phyloP scores from a whole-genome alignment of 768 basidiomycete species.

The Chalciporus pseudorubinellus region DNA sequence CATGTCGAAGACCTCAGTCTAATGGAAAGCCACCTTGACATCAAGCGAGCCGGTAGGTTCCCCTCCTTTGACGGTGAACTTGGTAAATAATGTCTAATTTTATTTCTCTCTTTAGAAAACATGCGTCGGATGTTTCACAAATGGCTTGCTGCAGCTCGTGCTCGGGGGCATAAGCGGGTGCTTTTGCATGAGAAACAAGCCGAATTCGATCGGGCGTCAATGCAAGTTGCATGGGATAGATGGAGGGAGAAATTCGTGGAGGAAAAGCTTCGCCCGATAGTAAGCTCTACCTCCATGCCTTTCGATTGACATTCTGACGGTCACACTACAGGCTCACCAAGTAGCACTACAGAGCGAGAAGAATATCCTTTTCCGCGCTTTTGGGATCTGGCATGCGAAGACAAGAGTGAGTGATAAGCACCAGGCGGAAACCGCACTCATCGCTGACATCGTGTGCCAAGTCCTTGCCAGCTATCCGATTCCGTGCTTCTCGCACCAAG shows the following conservation, averaged over 20 bases:
- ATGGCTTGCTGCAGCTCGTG: slow-evolving; percentile 63
- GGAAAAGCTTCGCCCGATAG: slow-evolving; percentile 62
- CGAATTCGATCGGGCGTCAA: slow-evolving; percentile 51
- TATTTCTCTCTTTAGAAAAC: slow-evolving; percentile 45
- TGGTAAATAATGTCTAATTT: background rate
- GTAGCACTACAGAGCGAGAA: slow-evolving; percentile 58
- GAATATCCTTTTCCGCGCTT: slow-evolving; percentile 63
- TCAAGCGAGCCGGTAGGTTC: slow-evolving; percentile 70
- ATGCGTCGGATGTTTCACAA: slow-evolving; percentile 65
- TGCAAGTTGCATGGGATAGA: slow-evolving; percentile 67
- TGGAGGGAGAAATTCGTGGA: slow-evolving; percentile 76
- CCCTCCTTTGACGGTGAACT: background rate
- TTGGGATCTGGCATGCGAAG: slow-evolving; percentile 71
- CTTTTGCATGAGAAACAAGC: slow-evolving; percentile 60
- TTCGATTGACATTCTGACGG: background rate
- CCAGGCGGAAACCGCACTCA: background rate
- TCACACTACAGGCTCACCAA: slow-evolving; percentile 34
- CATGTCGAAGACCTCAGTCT: slow-evolving; percentile 72
- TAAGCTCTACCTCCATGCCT: slow-evolving; percentile 30
- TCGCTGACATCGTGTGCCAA: slow-evolving; percentile 30
- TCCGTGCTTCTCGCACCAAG: slow-evolving; percentile 63
- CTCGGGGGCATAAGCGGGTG: slow-evolving; percentile 58
- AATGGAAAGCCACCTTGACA: slow-evolving; percentile 80
- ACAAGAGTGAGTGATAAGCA: slow-evolving; percentile 51
- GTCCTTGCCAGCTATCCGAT: slow-evolving; percentile 78